Evolutionary conservation across 495 filamentous ascomycete genomes (phyloP).

Genomic region (Hypomontagnella submonticulosa): DNA sequence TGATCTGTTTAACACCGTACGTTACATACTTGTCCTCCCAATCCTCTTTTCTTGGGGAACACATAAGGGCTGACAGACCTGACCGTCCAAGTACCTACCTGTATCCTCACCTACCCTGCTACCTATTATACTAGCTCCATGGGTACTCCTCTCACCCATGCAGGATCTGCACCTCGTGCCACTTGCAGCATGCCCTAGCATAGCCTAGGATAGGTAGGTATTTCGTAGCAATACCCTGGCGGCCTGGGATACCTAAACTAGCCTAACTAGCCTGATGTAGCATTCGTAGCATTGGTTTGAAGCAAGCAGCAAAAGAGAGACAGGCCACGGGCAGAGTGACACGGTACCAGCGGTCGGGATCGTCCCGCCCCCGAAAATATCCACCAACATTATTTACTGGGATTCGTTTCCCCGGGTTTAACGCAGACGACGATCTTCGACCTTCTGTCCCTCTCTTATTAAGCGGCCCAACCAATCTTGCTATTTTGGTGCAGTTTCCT

Average conservation of each 20-base stretch:
- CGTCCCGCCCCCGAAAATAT: slow-evolving; percentile 41
- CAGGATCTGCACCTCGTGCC: slow-evolving; percentile 40
- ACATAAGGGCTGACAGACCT: slow-evolving; percentile 13
- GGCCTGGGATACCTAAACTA: slow-evolving; percentile 30
- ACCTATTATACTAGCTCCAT: not conserved
- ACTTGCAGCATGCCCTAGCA: slow-evolving; percentile 37
- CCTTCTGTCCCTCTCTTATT: slow-evolving; percentile 31
- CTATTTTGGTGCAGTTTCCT: slow-evolving; percentile 19
- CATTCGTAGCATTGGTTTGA: slow-evolving; percentile 21
- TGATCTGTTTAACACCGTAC: slow-evolving; percentile 13
- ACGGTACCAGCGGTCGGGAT: slow-evolving; percentile 38
- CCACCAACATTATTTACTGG: slow-evolving; percentile 34
- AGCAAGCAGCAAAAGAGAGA: slow-evolving; percentile 8
- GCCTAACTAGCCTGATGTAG: slow-evolving; percentile 30
- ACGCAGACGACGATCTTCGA: slow-evolving; percentile 36
- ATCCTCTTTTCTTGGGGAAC: too few relatives aligned
- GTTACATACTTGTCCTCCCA: slow-evolving; percentile 7
- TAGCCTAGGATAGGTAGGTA: slow-evolving; percentile 40
- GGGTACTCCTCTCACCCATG: slow-evolving; percentile 16
- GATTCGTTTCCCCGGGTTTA: slow-evolving; percentile 44
- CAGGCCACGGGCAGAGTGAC: not conserved
- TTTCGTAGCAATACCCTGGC: slow-evolving; percentile 27
- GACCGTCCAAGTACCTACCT: slow-evolving; percentile 5
- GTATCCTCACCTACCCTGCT: not conserved
- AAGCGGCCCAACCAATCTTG: slow-evolving; percentile 35